Evolutionary conservation across 176 grass and related monocot species (phyloP), one percentile per base, ranked within the genome.

Genomic region (Aegilops bicornis): DNA sequence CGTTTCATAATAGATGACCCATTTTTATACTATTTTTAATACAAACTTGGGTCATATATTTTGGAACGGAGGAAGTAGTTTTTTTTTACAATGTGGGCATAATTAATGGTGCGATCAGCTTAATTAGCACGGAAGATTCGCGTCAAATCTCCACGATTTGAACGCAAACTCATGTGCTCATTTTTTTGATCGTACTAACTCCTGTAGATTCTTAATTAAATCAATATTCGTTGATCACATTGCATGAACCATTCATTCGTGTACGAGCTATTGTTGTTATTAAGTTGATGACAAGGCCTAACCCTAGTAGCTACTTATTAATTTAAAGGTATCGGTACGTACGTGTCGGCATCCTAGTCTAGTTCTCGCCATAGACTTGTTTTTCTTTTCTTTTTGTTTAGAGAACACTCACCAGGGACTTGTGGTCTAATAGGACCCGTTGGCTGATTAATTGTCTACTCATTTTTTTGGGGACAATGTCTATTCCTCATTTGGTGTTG

Each of bases 171-270:
- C 39, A 12, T 73, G 70, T 73, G 22, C 39, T 45, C n/a, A 45
- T 39, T 39, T 73, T 45, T 25, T 8, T 12, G 1, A 15, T 73
- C 72, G 78, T 77, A 77, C 83, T 9, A 72, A 83, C 65, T 87
- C 32, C 74, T 47, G 56, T 83, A n/a, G 64, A 64, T 47, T 35
- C 31, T 27, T 86, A 62, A 74, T 25, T 31, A 13, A 71, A 13
- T 40, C 35, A 71, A 40, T 71, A 10, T 71, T 71, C 69, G 12
- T 72, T 42, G 5, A 40, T 32, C 17, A 8, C 42, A 80, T 40
- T 79, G 81, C 10, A 8, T 32, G 23, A 66, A 56, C 74, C 12
- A 17, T 45, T 20, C 22, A 76, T 30, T 72, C n/a, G 11, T 56
- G 31, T 89, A 79, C 75, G 40, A 79, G 7, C 22, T 33, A 48